phyloP scores from a whole-genome alignment of 495 filamentous ascomycete genomes.

The Penicillium fimorum region DNA sequence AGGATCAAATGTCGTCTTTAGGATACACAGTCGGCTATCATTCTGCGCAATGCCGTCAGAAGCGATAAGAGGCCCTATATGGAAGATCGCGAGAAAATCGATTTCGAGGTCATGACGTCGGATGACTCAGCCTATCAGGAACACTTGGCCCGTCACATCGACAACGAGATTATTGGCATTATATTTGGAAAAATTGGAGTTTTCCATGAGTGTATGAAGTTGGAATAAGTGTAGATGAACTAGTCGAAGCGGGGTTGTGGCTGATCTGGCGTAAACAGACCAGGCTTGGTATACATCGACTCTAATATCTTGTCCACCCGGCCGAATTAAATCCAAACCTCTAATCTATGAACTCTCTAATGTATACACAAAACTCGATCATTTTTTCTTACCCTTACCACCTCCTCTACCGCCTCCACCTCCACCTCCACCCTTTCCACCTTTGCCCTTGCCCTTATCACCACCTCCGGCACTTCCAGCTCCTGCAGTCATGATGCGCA shows the following conservation, averaged over 20 bases:
- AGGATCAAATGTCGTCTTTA: slow-evolving; percentile 3
- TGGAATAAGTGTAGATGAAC: not conserved
- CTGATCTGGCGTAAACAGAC: not conserved
- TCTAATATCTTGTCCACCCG: not conserved
- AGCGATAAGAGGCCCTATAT: slow-evolving; percentile 3
- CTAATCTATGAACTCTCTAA: slow-evolving; percentile 14
- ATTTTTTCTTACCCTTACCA: slow-evolving; percentile 40
- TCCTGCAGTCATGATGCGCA: slow-evolving; percentile 68
- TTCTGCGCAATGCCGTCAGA: slow-evolving; percentile 12
- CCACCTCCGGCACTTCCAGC: slow-evolving; percentile 42
- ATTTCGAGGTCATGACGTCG: slow-evolving; percentile 27
- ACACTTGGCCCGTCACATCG: not conserved
- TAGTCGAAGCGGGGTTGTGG: not conserved
- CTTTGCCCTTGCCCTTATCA: slow-evolving; percentile 48
- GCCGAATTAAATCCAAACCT: not conserved
- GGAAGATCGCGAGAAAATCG: slow-evolving; percentile 13
- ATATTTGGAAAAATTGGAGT: not conserved
- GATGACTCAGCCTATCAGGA: slow-evolving; percentile 27
- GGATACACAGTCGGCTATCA: slow-evolving; percentile 15
- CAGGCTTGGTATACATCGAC: not conserved
- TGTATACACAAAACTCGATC: slow-evolving; percentile 3
- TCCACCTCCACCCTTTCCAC: slow-evolving; percentile 38
- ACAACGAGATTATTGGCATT: not conserved
- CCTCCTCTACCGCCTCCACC: slow-evolving; percentile 45
- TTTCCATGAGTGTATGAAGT: not conserved